phyloP scores from a whole-genome alignment of 2,329 filamentous ascomycete species.

The Botrytis pseudocinerea region DNA sequence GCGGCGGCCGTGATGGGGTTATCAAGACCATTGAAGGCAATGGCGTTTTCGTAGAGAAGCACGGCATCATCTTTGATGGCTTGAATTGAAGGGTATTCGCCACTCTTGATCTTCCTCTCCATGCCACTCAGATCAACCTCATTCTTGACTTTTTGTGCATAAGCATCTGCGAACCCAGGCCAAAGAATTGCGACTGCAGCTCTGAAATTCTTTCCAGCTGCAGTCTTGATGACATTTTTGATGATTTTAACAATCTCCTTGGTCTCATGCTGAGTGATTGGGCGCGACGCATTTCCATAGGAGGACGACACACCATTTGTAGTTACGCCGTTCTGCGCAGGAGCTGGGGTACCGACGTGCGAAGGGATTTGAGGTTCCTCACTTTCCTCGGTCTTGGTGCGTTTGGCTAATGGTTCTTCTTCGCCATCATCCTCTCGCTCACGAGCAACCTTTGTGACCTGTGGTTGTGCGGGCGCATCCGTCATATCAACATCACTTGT shows the following conservation, averaged over 20 bases:
- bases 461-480: conserved; percentile 40
- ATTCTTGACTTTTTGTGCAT: conserved; percentile 65
- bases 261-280: conserved; percentile 59
- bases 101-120: conserved; percentile 73
- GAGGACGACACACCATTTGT: conserved; percentile 33
- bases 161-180: conserved; percentile 74
- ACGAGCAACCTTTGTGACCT: conserved; percentile 61
- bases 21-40: conserved; percentile 76
- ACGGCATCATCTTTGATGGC: conserved; percentile 74
- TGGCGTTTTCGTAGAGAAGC: conserved; percentile 76
- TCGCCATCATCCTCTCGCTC: conserved; percentile 74
- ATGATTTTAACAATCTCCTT: conserved; percentile 66
- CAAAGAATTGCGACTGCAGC: conserved; percentile 76
- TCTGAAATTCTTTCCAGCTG: conserved; percentile 73
- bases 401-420: conserved; percentile 72
- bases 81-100: conserved; percentile 66
- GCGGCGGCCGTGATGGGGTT: conserved; percentile 68
- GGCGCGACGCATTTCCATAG: conserved; percentile 12
- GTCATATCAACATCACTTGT: conserved; percentile 40
- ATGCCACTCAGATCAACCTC: conserved; percentile 86
- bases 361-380: conserved; percentile 26
- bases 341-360: conserved; percentile 31
- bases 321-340: conserved; percentile 9
- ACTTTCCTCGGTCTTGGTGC: conserved; percentile 67
- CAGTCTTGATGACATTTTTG: conserved; percentile 81